Conservation (phyloP, 176 grass and related monocot genomes). For the Avena atlantica region DNA sequence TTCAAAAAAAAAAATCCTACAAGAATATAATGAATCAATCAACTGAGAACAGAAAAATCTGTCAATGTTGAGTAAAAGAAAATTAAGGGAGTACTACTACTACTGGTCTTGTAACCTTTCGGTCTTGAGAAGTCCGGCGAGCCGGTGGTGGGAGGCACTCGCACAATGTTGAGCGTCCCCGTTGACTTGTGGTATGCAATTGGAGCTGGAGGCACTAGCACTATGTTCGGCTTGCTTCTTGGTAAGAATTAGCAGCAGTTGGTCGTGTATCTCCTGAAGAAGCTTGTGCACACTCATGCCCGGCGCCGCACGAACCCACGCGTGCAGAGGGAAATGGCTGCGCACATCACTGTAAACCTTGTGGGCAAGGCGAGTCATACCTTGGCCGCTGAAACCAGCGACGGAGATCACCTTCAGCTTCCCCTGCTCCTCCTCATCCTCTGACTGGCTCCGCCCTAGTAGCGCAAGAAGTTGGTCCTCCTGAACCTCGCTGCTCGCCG, state of each 20-base stretch:
- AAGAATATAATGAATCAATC: no score
- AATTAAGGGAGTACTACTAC: neutral
- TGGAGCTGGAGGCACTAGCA: neutral
- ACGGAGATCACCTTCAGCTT: constrained; percentile 1
- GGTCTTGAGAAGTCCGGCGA: neutral
- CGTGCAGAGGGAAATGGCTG: neutral
- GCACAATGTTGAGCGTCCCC: neutral
- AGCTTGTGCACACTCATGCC: neutral
- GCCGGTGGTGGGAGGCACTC: neutral
- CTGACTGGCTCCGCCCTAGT: neutral
- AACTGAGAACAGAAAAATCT: no score
- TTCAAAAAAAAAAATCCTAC: no score
- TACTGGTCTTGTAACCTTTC: neutral
- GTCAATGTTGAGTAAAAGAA: neutral
- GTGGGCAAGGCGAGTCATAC: constrained; percentile 17
- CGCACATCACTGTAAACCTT: neutral
- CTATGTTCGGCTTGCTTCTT: neutral
- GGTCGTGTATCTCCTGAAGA: neutral
- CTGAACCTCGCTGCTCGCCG: neutral
- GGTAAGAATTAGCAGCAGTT: neutral
- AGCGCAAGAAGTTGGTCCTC: neutral
- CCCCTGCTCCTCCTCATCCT: neutral
- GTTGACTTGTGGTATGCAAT: neutral
- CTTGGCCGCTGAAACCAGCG: neutral
- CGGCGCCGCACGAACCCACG: neutral